Base-by-base conservation (phyloP, 805 yeast species). In the Sugiyamaella lignohabitans region DNA sequence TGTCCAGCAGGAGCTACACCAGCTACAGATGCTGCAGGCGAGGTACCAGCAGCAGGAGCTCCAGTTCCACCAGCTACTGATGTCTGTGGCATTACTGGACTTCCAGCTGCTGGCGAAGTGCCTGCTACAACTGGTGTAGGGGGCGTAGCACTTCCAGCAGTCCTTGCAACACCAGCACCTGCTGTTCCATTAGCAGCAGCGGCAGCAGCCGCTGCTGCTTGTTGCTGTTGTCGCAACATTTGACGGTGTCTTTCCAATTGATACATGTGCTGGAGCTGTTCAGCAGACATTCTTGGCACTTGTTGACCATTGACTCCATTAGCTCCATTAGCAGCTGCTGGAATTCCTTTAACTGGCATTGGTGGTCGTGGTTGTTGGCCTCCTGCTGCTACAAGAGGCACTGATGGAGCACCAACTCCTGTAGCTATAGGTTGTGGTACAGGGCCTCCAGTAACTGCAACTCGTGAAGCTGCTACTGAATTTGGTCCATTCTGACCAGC, bases 141-240 rank as follows among this genome's bases (percentile, higher is more conserved):
- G 22, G 49, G 14, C 23, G 43, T 18, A 19, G 32, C 23, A 20
- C 48, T 41, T 63, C 65, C 44, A 66, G 73, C 48, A 21, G 38
- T 42, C 14, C 43, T 40, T 5, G 45, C 40, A 35, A 11, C 20
- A 43, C 18, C 55, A 35, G 38, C 20, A 43, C 18, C 55, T 46
- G 40, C 62, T 50, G 70, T 66, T 55, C 61, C 64, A 62, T 66
- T 45, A 66, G 73, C 48, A 21, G 38, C 46, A 16, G 45, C 43
- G 6, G 45, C 40, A 22, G 47, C 50, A 35, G 38, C 38, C 6
- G 38, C 38, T 44, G 19, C 55, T 47, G 40, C 62, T 50, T 55
- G 63, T 5, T 17, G 36, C 39, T 58, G 55, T 44, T 57, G 66
- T 23, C 58, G 67, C 56, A 36, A 59, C 49, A 30, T 57, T 60